Evolutionary conservation across 257 asterid species (phyloP).

Genomic region (Mentha longifolia): DNA sequence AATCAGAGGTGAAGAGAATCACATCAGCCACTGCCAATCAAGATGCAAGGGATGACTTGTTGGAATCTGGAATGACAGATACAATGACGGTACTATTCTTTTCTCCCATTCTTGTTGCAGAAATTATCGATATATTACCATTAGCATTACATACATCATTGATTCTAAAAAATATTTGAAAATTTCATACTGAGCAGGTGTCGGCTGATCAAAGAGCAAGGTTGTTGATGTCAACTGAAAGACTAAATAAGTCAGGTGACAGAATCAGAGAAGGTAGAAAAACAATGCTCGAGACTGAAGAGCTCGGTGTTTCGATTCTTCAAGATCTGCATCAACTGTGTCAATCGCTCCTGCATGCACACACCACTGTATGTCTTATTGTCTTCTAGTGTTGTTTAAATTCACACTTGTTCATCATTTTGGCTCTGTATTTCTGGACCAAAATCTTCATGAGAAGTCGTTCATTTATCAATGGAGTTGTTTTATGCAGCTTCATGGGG

Average conservation of each 20-base stretch:
- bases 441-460: background rate
- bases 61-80: conserved; percentile 80
- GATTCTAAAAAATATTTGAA: background rate
- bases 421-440: background rate
- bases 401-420: background rate
- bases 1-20: conserved; percentile 77
- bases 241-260: conserved; percentile 51
- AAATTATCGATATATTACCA: background rate
- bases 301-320: conserved; percentile 68
- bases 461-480: background rate
- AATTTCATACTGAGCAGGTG: conserved; percentile 35
- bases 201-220: conserved; percentile 67
- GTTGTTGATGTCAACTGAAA: conserved; percentile 58
- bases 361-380: conserved; percentile 42
- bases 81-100: conserved; percentile 51
- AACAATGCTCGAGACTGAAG: conserved; percentile 67
- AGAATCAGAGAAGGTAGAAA: conserved; percentile 62
- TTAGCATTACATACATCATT: background rate
- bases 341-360: conserved; percentile 63
- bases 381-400: background rate
- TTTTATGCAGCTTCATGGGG: conserved; percentile 70
- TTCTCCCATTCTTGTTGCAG: conserved; percentile 1
- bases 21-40: conserved; percentile 56
- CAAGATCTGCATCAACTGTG: conserved; percentile 67
- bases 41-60: conserved; percentile 65